Percentiles rank a stretch among this genome's conserved stretches.
Conservation (phyloP, 768 basidiomycete species). For the Termitomyces heimii region DNA sequence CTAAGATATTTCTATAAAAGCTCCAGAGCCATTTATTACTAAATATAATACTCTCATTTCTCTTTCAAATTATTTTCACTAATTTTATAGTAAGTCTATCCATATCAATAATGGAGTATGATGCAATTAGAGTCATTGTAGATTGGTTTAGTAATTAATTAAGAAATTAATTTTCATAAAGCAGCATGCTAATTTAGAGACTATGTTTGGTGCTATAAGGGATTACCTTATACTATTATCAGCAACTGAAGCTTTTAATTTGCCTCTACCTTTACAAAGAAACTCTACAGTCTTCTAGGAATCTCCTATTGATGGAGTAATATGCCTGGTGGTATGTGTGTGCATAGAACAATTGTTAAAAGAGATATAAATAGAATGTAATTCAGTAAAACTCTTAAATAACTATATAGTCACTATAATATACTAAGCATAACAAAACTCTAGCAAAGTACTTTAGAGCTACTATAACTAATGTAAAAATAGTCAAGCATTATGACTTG, state of each 20-base stretch:
- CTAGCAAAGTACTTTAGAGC: no score
- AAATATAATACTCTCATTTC: background rate
- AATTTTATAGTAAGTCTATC: background rate
- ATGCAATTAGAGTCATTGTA: background rate
- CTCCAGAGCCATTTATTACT: background rate
- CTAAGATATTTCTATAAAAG: background rate
- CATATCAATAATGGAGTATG: background rate
- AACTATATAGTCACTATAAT: no score
- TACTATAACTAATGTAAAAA: no score
- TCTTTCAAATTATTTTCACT: no score
- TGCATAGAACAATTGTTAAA: no score
- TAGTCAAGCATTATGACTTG: no score
- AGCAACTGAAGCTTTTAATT: conserved; percentile 14
- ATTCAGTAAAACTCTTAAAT: no score
- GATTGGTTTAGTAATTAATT: background rate
- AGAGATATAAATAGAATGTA: no score
- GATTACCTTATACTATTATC: conserved; percentile 5
- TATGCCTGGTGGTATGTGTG: no score
- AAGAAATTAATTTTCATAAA: background rate
- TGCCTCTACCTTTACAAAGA: conserved; percentile 3
- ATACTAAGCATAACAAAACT: no score
- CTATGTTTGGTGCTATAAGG: conserved; percentile 2
- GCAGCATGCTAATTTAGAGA: background rate
- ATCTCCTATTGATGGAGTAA: no score
- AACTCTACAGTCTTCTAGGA: background rate